A percentile compares a stretch with the other conserved stretches of the same genome.
These are phyloP conservation scores for Nidula niveotomentosa DNA, from an alignment of 1,284 basidiomycete species.

Conservation along the genomic window DNA sequence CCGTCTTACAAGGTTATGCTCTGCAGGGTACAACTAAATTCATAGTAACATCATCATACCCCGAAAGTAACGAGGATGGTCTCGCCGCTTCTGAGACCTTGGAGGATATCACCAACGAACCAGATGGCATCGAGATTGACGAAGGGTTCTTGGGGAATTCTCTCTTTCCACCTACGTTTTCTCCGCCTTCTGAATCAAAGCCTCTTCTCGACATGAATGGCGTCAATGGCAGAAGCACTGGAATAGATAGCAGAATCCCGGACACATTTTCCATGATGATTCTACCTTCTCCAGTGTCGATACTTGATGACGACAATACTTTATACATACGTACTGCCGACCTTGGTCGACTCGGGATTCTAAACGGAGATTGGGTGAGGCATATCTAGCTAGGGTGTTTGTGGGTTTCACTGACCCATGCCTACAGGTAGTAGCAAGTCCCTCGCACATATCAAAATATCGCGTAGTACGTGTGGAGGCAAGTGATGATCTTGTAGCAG, in stretches of 20 bases:
- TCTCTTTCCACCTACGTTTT: slow-evolving; percentile 19
- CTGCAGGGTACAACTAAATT: slow-evolving; percentile 53
- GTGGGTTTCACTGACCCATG: too few species aligned
- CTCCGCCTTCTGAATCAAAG: too few species aligned
- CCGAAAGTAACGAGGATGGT: too few species aligned
- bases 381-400: too few species aligned
- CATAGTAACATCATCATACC: slow-evolving; percentile 27
- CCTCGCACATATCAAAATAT: too few species aligned
- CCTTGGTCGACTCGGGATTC: slow-evolving; percentile 72
- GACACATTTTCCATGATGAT: slow-evolving; percentile 17
- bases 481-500: slow-evolving; percentile 40
- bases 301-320: slow-evolving; percentile 43
- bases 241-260: slow-evolving; percentile 1
- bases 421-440: too few species aligned
- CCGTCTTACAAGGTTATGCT: slow-evolving; percentile 71
- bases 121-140: slow-evolving; percentile 61
- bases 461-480: slow-evolving; percentile 61
- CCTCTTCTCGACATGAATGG: too few species aligned
- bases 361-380: slow-evolving; percentile 89
- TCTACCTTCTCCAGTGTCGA: slow-evolving; percentile 30
- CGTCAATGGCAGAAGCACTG: too few species aligned
- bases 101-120: slow-evolving; percentile 19
- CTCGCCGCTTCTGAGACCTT: slow-evolving; percentile 20
- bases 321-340: slow-evolving; percentile 62
- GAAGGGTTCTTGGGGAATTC: slow-evolving; percentile 69